Percentiles rank a stretch among this genome's conserved stretches.
Conservation (phyloP, 2,329 filamentous ascomycete species). For the Xylariaceae sp. region DNA sequence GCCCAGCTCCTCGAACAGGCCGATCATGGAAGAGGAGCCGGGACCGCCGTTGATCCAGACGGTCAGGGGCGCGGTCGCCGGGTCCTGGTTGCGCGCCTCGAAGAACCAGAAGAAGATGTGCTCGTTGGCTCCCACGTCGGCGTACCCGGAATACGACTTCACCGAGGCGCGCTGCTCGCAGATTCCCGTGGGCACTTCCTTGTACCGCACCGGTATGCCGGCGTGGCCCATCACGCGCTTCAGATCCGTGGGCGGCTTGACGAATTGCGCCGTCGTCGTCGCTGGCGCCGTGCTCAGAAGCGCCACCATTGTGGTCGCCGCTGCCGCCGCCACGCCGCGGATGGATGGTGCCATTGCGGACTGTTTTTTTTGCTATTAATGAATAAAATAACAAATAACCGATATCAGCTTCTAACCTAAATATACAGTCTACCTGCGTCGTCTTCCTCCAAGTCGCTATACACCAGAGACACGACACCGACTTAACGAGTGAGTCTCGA, state of each 20-base stretch:
- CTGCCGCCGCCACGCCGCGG: too few species aligned
- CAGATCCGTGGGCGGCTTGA: conserved; percentile 25
- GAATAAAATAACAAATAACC: too few species aligned
- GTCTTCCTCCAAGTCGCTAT: too few species aligned
- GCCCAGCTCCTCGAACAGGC: conserved; percentile 45
- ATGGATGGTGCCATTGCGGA: too few species aligned
- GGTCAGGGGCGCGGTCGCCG: conserved; percentile 41
- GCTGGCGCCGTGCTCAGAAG: conserved; percentile 15
- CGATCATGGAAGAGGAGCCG: conserved; percentile 48
- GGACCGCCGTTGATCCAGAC: conserved; percentile 51
- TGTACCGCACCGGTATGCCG: conserved; percentile 40
- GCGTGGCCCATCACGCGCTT: conserved; percentile 27
- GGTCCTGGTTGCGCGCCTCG: conserved; percentile 41
- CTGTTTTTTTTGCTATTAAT: too few species aligned
- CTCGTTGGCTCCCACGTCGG: conserved; percentile 35
- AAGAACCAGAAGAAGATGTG: conserved; percentile 47
- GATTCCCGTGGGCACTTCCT: conserved; percentile 41
- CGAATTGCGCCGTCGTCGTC: conserved; percentile 24
- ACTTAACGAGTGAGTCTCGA: too few species aligned
- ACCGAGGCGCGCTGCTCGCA: conserved; percentile 39
- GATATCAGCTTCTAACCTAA: too few species aligned
- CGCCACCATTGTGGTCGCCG: too few species aligned
- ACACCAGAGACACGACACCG: too few species aligned
- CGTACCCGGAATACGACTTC: conserved; percentile 39
- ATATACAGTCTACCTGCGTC: too few species aligned